Percentiles rank a stretch among this genome's conserved stretches.
Conservation (phyloP, 495 filamentous ascomycete genomes). For the Ascobolus immersus region DNA sequence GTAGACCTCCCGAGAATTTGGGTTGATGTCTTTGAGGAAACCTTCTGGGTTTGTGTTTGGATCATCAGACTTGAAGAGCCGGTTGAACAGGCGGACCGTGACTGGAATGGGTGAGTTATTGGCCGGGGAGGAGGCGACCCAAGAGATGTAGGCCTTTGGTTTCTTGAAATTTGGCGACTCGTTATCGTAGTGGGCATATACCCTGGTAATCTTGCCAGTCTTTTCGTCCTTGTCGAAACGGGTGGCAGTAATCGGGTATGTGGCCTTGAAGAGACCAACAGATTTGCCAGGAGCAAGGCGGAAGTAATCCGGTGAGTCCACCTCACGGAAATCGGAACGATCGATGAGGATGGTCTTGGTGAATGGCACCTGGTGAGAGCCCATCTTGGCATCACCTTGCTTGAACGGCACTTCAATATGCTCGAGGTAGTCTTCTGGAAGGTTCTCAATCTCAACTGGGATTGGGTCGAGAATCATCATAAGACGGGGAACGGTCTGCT, state of each 20-base stretch:
- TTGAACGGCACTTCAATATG: slow-evolving; percentile 45
- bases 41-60: slow-evolving; percentile 46
- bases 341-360: slow-evolving; percentile 83
- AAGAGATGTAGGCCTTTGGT: slow-evolving; percentile 79
- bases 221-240: slow-evolving; percentile 44
- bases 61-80: slow-evolving; percentile 65
- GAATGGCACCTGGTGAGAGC: slow-evolving; percentile 39
- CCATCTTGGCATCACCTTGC: slow-evolving; percentile 41
- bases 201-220: slow-evolving; percentile 42
- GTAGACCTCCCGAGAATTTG: slow-evolving; percentile 55
- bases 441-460: slow-evolving; percentile 45
- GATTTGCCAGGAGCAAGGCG: slow-evolving; percentile 74
- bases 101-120: slow-evolving; percentile 42
- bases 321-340: slow-evolving; percentile 69
- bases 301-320: slow-evolving; percentile 69
- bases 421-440: slow-evolving; percentile 37
- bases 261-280: slow-evolving; percentile 65
- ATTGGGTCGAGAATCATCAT: slow-evolving; percentile 57
- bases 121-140: slow-evolving; percentile 38
- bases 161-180: slow-evolving; percentile 35
- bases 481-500: slow-evolving; percentile 56
- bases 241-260: slow-evolving; percentile 58
- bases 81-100: slow-evolving; percentile 58
- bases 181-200: slow-evolving; percentile 38
- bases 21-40: slow-evolving; percentile 64